phyloP scores from a whole-genome alignment of 1,284 basidiomycete species.

The Pseudozyma thailandica region DNA sequence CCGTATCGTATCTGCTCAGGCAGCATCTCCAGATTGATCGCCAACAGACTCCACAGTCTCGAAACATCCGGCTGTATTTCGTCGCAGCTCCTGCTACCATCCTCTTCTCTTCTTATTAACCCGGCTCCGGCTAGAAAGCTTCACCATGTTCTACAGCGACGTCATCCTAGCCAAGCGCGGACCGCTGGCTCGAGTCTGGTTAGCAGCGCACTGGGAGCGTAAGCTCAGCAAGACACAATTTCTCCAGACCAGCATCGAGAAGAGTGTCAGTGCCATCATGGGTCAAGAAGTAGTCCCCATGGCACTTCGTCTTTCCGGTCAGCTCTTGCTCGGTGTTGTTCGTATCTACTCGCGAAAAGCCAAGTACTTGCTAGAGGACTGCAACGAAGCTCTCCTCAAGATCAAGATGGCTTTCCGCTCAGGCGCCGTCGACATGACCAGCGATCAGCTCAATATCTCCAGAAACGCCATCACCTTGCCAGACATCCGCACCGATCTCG shows the following conservation, averaged over 20 bases:
- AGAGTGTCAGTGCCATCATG: constrained; percentile 81
- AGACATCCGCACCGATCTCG: constrained; percentile 78
- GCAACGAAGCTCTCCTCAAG: constrained; percentile 92
- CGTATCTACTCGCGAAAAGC: constrained; percentile 97
- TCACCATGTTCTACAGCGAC: constrained; percentile 84
- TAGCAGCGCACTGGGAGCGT: constrained; percentile 97
- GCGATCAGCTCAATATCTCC: constrained; percentile 87
- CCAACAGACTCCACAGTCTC: no score
- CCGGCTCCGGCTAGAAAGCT: background rate
- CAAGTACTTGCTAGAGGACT: constrained; percentile 96
- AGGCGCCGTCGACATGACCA: constrained; percentile 91
- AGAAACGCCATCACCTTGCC: constrained; percentile 87
- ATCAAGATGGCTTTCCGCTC: constrained; percentile 97
- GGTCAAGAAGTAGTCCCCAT: constrained; percentile 84
- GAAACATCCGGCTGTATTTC: background rate
- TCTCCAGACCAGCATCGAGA: constrained; percentile 89
- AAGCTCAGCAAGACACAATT: constrained; percentile 96
- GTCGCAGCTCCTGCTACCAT: background rate
- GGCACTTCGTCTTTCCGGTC: constrained; percentile 92
- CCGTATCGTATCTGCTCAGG: no score
- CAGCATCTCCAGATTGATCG: no score
- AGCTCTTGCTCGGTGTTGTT: constrained; percentile 92
- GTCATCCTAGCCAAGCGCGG: constrained; percentile 91
- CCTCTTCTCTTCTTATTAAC: background rate
- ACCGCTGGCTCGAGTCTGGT: constrained; percentile 95